phyloP scores from a whole-genome alignment of 1,284 basidiomycete genomes.

The Austroboletus novae-zelandiae region DNA sequence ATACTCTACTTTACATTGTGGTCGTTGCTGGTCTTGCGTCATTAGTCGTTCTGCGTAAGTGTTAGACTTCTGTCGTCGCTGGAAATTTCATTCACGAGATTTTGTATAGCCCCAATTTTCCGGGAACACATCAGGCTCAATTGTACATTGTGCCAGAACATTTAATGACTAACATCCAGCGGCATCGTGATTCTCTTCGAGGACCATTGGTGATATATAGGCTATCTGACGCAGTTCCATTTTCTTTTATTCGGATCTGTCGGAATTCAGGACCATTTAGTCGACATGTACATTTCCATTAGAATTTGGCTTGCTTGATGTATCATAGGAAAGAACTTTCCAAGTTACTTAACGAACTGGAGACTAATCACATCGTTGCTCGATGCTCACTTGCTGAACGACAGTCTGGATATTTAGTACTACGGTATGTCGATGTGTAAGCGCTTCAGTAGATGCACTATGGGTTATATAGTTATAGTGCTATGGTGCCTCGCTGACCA shows the following conservation, averaged over 20 bases:
- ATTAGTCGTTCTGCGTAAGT: conserved; percentile 78
- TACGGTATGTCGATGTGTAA: too few relatives aligned
- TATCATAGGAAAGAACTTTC: conserved; percentile 28
- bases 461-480: not conserved
- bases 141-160: conserved; percentile 74
- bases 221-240: conserved; percentile 6
- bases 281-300: conserved; percentile 28
- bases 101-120: conserved; percentile 42
- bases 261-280: conserved; percentile 21
- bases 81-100: conserved; percentile 7
- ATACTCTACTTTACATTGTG: conserved; percentile 81
- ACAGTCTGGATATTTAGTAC: too few relatives aligned
- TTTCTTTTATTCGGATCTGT: conserved; percentile 13
- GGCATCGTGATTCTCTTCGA: conserved; percentile 8
- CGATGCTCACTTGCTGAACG: too few relatives aligned
- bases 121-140: conserved; percentile 63
- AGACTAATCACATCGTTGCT: not conserved
- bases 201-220: conserved; percentile 4
- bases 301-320: conserved; percentile 26
- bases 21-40: conserved; percentile 80
- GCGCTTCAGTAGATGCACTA: too few relatives aligned
- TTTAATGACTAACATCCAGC: conserved; percentile 46
- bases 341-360: conserved; percentile 9
- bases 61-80: conserved; percentile 20
- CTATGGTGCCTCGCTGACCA: conserved; percentile 38